Conservation (phyloP, 2,329 filamentous ascomycete species). For the Akanthomyces dipterigenus region DNA sequence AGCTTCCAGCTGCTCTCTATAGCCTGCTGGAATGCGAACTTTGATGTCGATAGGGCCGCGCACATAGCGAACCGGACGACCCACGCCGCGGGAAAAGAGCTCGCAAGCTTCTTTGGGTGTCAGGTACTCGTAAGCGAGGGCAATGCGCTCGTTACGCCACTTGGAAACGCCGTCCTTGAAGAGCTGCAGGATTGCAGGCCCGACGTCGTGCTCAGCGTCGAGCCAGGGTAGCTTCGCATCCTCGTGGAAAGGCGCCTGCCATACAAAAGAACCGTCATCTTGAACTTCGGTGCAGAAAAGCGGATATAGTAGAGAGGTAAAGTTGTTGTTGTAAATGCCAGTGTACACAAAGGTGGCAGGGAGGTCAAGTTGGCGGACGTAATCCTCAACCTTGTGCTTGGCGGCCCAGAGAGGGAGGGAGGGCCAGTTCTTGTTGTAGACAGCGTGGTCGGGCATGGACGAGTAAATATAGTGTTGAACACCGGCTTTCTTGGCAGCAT, state of each 20-base stretch:
- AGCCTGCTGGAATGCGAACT: constrained; percentile 80
- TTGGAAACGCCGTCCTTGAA: constrained; percentile 87
- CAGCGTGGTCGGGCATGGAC: constrained; percentile 91
- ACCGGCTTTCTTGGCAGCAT: constrained; percentile 77
- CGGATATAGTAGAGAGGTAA: constrained; percentile 85
- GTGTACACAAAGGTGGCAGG: constrained; percentile 92
- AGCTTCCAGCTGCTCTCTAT: constrained; percentile 76
- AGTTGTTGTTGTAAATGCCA: constrained; percentile 99
- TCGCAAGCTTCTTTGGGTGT: constrained; percentile 76
- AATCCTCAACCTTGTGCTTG: constrained; percentile 90
- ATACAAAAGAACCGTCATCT: constrained; percentile 76
- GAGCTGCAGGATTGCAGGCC: constrained; percentile 83
- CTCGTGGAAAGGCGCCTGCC: constrained; percentile 91
- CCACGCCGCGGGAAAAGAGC: constrained; percentile 71
- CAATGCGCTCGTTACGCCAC: constrained; percentile 75
- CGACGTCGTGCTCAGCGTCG: constrained; percentile 93
- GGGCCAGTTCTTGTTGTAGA: constrained; percentile 70
- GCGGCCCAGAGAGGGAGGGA: constrained; percentile 84
- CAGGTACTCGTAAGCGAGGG: constrained; percentile 84
- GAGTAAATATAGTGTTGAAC: constrained; percentile 93
- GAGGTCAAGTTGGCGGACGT: constrained; percentile 73
- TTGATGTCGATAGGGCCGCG: constrained; percentile 74
- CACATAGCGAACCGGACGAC: constrained; percentile 70
- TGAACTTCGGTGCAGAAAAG: constrained; percentile 93
- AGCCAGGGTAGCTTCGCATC: constrained; percentile 88